Base-by-base conservation (phyloP, 805 yeast species). In the Nakazawaea holstii region DNA sequence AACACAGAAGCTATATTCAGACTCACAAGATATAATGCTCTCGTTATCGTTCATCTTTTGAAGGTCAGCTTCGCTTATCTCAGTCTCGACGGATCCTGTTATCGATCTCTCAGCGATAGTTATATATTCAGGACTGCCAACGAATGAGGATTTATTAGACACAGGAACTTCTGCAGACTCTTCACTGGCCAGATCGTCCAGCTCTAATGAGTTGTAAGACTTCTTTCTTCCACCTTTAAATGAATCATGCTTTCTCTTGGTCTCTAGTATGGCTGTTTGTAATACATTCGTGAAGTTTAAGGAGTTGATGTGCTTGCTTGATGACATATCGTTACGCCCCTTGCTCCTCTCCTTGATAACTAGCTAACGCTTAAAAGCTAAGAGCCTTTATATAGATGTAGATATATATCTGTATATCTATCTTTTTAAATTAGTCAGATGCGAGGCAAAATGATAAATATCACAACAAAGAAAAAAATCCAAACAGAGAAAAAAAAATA, bases 201-300 rank as follows among this genome's bases (percentile, higher is more conserved):
- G 13, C 6, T 43, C 37, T 37, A 43, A 13, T 4, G 41, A 30
- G 31, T 43, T 38, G 14, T 37, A 43, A 3, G 47, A 15, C n/a
- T 41, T 37, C 41, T 43, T 43, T 13, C 11, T 30, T 8, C 17
- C 10, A 20, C 13, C 15, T 20, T 32, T 41, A 15, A 37, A 37
- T 10, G 8, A 10, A 5, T 41, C 44, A 20, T 41, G 30, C n/a
- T 24, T 31, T 30, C 44, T 41, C 9, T 32, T 32, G 11, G 44
- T 11, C 24, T 32, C 31, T 7, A 8, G 20, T 5, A 14, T 11
- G 6, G 37, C 30, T 31, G 44, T 32, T 24, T 41, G 14, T 13
- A 41, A 8, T 6, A 41, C 32, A 20, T 41, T 31, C 8, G 15
- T 13, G 27, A 41, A 31, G 14, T 32, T 24, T n/a, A 31, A 31